Percentiles rank a stretch among this genome's conserved stretches.
These are phyloP conservation scores for Epichloe scottii DNA, from an alignment of 2,329 filamentous ascomycete species.

Conservation along the genomic window DNA sequence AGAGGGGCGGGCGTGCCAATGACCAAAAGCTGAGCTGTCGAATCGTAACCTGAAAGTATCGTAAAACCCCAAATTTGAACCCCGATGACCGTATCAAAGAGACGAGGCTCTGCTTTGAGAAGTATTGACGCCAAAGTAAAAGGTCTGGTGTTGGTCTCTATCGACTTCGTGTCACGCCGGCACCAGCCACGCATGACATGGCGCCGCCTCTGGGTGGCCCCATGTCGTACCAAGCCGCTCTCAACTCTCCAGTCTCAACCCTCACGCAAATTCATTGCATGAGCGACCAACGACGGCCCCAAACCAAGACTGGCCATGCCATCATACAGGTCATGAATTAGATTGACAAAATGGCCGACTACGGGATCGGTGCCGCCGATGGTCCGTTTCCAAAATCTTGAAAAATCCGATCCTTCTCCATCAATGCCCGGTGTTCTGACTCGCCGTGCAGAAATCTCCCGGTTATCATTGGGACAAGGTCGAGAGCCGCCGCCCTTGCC, in stretches of 20 bases:
- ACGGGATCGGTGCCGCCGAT: conserved; percentile 22
- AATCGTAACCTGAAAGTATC: not conserved
- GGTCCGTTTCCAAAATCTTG: conserved; percentile 14
- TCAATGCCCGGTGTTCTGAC: conserved; percentile 13
- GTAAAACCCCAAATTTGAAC: not conserved
- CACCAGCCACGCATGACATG: not conserved
- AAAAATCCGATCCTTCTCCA: not conserved
- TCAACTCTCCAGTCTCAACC: not conserved
- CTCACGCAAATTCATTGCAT: not conserved
- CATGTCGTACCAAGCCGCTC: conserved; percentile 5
- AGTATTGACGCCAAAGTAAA: not conserved
- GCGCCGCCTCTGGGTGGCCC: conserved; percentile 2
- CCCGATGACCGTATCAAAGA: not conserved
- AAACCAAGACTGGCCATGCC: conserved; percentile 5
- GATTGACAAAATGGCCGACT: conserved; percentile 20
- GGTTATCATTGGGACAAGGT: conserved; percentile 26
- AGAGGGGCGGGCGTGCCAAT: not conserved
- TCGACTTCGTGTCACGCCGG: not conserved
- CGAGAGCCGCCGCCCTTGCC: conserved; percentile 20
- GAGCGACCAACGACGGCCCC: not conserved
- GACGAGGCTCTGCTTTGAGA: no score
- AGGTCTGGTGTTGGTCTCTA: not conserved
- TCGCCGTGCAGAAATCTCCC: conserved; percentile 24
- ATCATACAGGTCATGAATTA: not conserved
- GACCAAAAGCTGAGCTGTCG: not conserved